Evolutionary conservation across 2,329 filamentous ascomycete species (phyloP), one percentile per base, ranked within the genome.

Genomic region (Phoma sp.): DNA sequence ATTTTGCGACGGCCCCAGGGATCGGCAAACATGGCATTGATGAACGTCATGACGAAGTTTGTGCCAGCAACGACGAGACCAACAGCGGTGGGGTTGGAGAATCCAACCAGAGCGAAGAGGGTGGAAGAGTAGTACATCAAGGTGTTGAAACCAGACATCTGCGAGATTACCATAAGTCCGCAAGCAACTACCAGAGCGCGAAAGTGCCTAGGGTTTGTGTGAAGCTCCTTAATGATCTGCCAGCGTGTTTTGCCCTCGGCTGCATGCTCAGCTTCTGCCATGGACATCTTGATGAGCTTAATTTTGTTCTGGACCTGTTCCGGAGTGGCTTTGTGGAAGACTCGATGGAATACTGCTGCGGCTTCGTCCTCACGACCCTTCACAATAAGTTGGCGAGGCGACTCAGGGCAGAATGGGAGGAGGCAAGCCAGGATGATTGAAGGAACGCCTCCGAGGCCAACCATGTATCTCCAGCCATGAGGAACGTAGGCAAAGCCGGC

Each of bases 81-180:
- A 18, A 83, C 80, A 1, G 78, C 79, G 0, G 78, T 75, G 0
- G 81, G 77, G 45, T 83, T 80, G 15, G 72, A 66, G 63, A 83
- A 83, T 1, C 80, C 80, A 21, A 82, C 80, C 3, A 83, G 75
- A 1, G 72, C 69, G 54, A 80, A 80, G 2, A 80, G 65, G 0
- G 75, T 79, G 0, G 75, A 67, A 2, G 71, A 73, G 49, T 79
- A 80, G 66, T 80, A 79, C 75, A 78, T 78, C 5, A 80, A 66
- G 5, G 70, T 73, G 57, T 80, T 80, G 67, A 80, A 80, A 2
- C 78, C 78, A 2, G 73, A 71, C n/a, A 81, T 62, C 47, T 83
- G 81, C 12, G 74, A 77, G 34, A 82, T 78, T 15, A 78, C 80
- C 79, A 83, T 83, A n/a, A 82, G 62, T n/a, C 78, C 76, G 48